Base-by-base conservation (phyloP, 768 basidiomycete species). In the Sarcodon aspratus region DNA sequence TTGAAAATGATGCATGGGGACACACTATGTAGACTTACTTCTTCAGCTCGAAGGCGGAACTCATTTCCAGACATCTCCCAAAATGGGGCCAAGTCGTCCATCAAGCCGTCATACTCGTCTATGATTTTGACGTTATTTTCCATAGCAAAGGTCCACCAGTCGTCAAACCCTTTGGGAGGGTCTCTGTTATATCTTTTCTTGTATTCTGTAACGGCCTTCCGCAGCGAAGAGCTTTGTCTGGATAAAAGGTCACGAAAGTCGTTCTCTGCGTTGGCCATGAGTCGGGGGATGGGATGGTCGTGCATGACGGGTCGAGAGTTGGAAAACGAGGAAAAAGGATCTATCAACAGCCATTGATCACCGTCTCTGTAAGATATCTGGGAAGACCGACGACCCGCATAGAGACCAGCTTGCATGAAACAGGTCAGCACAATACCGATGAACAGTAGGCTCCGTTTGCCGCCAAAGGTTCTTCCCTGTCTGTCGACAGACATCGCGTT, bases 111-210 rank as follows among this genome's bases (percentile, higher is more conserved):
- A 57, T 91, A 97, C 61, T 98, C 95, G 63, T 98, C 95, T 5
- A 86, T 70, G 66, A 98, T 78, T 56, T 80, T 77, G 44, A 88
- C 82, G 6, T 76, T 66, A 63, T 90, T 76, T 49, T 78, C 69
- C 61, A 74, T 67, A 11, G 83, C 86, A 63, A 91, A 97, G 42
- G 65, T 60, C 77, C 81, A 95, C 95, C 95, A 97, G 31, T 74
- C 67, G 59, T 92, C 94, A 54, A 98, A 99, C 1, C 93, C 95
- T 38, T 74, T 78, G 0, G 96, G 95, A 5, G 96, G 96, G 34
- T 78, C 66, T 35, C 86, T 76, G 9, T 69, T 69, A 63, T 95
- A 93, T 50, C 93, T 73, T 49, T 74, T 67, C 54, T 69, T 78
- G 66, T 99, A 99, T 63, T 95, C 91, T 8, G 64, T 63, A 0